Base-by-base conservation (phyloP, 2,329 filamentous ascomycete species). In the Coniochaeta sp. region DNA sequence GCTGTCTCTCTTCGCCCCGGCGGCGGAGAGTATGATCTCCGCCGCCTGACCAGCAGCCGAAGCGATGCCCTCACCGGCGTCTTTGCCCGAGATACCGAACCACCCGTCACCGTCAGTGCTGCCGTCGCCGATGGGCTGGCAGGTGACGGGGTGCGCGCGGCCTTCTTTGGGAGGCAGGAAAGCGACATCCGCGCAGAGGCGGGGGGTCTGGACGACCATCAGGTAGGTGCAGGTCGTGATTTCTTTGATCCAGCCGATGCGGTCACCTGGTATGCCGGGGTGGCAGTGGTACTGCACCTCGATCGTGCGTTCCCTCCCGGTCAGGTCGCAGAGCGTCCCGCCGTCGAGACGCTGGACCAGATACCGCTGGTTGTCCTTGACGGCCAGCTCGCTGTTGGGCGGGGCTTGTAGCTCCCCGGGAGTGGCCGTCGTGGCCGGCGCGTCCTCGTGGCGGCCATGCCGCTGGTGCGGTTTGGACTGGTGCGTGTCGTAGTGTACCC, bases 161-260 rank as follows among this genome's bases (percentile, higher is more conserved):
- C 89, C 89, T 63, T 91, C 88, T 67, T 89, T 86, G 0, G 91
- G 90, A 0, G 93, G 92, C 59, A 89, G 78, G 72, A 97, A 97
- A 11, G 91, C 91, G 11, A 91, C 85, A 66, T 97, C 93, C 69
- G 89, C 85, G 76, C 93, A 97, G 14, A 97, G 84, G 0, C 91
- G 87, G 0, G 92, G 91, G 0, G 93, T 96, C 71, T 96, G 89
- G 64, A 97, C 85, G 34, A 96, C 86, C 92, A 97, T 96, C 59
- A 96, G 80, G 71, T 97, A 97, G 14, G 91, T 86, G 75, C 93
- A 97, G 12, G 91, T 96, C 2, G 89, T 89, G 1, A 93, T 86
- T 72, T 97, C 93, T 73, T 96, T 96, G 74, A 97, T 96, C 86
- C 91, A 92, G 50, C 88, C 89, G 67, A 97, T 96, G 56, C 88